Evolutionary conservation across 2,329 filamentous ascomycete species (phyloP).

Genomic region (Alternaria metachromatica): DNA sequence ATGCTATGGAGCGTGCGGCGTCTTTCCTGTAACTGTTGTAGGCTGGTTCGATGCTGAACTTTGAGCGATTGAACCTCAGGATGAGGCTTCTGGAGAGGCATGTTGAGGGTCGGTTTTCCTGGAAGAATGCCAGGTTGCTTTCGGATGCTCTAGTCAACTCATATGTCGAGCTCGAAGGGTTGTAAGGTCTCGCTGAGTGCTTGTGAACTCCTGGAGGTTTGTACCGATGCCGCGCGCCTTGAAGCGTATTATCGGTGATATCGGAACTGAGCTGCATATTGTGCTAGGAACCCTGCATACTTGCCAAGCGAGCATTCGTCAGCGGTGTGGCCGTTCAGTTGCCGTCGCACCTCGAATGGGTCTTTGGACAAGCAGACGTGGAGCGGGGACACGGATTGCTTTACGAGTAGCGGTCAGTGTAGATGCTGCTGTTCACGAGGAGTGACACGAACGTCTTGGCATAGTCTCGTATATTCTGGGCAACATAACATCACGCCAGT

Average conservation of each 20-base stretch:
- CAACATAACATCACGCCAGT: neutral
- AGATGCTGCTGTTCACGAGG: neutral
- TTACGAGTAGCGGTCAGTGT: constrained; percentile 6
- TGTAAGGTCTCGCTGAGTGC: neutral
- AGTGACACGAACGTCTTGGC: neutral
- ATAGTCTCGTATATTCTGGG: neutral
- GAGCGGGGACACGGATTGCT: constrained; percentile 14
- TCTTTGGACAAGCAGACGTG: constrained; percentile 19
- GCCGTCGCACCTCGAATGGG: constrained; percentile 22
- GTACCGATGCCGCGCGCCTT: constrained; percentile 12
- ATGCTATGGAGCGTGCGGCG: constrained; percentile 40
- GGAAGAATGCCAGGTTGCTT: neutral
- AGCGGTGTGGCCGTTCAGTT: constrained; percentile 16
- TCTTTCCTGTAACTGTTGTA: constrained; percentile 23
- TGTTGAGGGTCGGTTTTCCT: constrained; percentile 2
- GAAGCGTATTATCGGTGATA: constrained; percentile 11
- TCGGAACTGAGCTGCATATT: constrained; percentile 26
- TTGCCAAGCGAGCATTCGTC: constrained; percentile 13
- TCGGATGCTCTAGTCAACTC: fast-evolving
- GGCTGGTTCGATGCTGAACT: constrained; percentile 3
- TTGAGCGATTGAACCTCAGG: constrained; percentile 10
- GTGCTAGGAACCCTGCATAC: constrained; percentile 28
- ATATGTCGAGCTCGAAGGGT: fast-evolving
- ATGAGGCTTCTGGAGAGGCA: constrained; percentile 29
- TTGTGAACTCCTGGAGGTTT: neutral